Base-by-base conservation (phyloP, 2,329 filamentous ascomycete species). In the Trichoderma sp. region DNA sequence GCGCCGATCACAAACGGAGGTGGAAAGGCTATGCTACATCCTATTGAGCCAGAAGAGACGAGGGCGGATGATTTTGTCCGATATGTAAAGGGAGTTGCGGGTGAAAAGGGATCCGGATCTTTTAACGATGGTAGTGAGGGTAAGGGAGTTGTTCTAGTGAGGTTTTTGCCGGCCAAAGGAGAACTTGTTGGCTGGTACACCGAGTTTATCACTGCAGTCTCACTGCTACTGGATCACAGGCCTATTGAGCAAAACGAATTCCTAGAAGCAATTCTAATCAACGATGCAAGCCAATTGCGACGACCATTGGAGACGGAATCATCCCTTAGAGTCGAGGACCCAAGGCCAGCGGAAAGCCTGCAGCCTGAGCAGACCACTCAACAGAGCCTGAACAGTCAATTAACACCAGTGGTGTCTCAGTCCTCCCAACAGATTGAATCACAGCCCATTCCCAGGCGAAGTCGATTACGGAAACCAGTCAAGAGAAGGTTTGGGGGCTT, bases 211-310 rank as follows among this genome's bases (percentile, higher is more conserved):
- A 92, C 88, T 6, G 85, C 91, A 8, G 90, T 97, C 18, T 93
- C 95, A 2, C 82, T 92, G 24, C 87, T 91, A 63, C 88, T 97
- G 14, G 93, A 95, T 76, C 95, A 97, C 82, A 91, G 95, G 4
- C 92, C 95, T 3, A 92, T 98, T 71, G 92, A 96, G 79, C 95
- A 98, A 81, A 95, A 93, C 75, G 95, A 98, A 79, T 97, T 99
- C 77, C 88, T 99, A 2, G 95, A 98, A 82, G 94, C 94, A 1
- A 97, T 99, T 63, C 85, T 98, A 33, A 91, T 88, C n/a, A 93
- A 93, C 68, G 93, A 98, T 84, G 91, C 94, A 7, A 91, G 89
- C 76, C 88, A 90, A 60, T 86, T 98, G 24, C 91, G 94, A 75
- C 90, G 91, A 50, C 89, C 92, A 6, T 88, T 97, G 3, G 88